Conservation (phyloP, 2,329 filamentous ascomycete species). For the Nothomitra cinnamomea region DNA sequence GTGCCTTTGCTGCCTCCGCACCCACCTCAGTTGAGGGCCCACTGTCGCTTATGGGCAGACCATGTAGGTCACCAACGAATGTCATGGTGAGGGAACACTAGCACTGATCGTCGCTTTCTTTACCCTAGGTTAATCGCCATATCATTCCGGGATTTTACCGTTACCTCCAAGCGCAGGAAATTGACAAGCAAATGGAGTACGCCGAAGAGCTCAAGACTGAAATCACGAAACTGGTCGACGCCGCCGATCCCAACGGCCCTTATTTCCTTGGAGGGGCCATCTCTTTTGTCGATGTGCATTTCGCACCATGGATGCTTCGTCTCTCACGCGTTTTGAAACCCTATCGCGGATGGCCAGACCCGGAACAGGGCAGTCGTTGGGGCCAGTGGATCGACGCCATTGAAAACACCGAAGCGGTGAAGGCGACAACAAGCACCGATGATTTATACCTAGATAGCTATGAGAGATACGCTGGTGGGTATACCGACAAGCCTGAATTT, state of each 20-base stretch:
- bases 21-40: slow-evolving; percentile 49
- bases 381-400: slow-evolving; percentile 53
- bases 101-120: neutral
- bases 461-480: slow-evolving; percentile 40
- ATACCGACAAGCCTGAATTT: slow-evolving; percentile 5
- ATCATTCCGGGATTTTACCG: slow-evolving; percentile 64
- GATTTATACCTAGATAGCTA: slow-evolving; percentile 52
- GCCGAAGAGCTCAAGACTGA: slow-evolving; percentile 46
- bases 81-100: neutral
- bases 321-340: slow-evolving; percentile 47
- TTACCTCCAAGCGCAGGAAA: slow-evolving; percentile 48
- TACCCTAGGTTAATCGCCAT: slow-evolving; percentile 50
- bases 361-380: slow-evolving; percentile 47
- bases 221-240: slow-evolving; percentile 43
- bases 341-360: slow-evolving; percentile 48
- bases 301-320: slow-evolving; percentile 58
- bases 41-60: slow-evolving; percentile 64
- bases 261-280: slow-evolving; percentile 46
- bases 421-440: slow-evolving; percentile 48
- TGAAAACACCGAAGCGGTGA: slow-evolving; percentile 43
- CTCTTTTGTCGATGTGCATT: slow-evolving; percentile 54
- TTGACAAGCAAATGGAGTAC: slow-evolving; percentile 37
- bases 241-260: slow-evolving; percentile 42
- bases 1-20: slow-evolving; percentile 45
- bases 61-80: slow-evolving; percentile 36